These are phyloP conservation scores for Exophiala sp. DNA, from an alignment of 2,329 filamentous ascomycete species.

Conservation along the genomic window DNA sequence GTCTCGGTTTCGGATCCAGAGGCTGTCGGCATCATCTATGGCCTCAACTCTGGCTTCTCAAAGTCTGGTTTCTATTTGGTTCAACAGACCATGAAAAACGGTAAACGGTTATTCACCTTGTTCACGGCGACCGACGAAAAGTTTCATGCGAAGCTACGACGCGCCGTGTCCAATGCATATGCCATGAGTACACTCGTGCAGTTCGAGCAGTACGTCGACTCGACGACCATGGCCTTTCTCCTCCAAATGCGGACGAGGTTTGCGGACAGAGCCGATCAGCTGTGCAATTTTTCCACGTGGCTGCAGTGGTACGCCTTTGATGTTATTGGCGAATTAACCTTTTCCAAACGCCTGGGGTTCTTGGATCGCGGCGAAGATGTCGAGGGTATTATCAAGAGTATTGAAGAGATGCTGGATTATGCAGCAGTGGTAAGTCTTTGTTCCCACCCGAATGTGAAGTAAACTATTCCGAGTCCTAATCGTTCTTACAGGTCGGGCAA, in stretches of 20 bases:
- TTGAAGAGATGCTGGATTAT: conserved; percentile 29
- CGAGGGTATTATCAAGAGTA: conserved; percentile 33
- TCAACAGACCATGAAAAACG: too few relatives aligned
- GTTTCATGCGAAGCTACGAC: conserved; percentile 70
- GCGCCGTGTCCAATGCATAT: conserved; percentile 71
- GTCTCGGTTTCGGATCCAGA: too few relatives aligned
- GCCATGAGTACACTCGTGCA: conserved; percentile 14
- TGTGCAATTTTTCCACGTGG: conserved; percentile 35
- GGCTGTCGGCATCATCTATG: too few relatives aligned
- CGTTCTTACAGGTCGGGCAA: conserved; percentile 28
- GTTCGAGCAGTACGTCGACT: conserved; percentile 70
- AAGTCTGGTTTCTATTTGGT: too few relatives aligned
- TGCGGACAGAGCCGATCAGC: conserved; percentile 27
- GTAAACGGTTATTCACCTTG: too few relatives aligned
- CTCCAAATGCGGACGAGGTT: conserved; percentile 54
- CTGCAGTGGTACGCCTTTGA: conserved; percentile 38
- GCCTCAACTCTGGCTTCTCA: too few relatives aligned
- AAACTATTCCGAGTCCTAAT: too few relatives aligned
- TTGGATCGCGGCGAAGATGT: conserved; percentile 31
- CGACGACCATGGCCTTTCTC: conserved; percentile 67
- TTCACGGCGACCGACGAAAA: conserved; percentile 72
- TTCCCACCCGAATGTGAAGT: too few relatives aligned
- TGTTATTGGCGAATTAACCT: conserved; percentile 32
- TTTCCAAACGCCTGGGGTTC: conserved; percentile 35
- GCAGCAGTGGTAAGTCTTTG: conserved; percentile 6